These are phyloP conservation scores for Lactarius trivialis DNA, from an alignment of 768 basidiomycete species.

Conservation along the genomic window DNA sequence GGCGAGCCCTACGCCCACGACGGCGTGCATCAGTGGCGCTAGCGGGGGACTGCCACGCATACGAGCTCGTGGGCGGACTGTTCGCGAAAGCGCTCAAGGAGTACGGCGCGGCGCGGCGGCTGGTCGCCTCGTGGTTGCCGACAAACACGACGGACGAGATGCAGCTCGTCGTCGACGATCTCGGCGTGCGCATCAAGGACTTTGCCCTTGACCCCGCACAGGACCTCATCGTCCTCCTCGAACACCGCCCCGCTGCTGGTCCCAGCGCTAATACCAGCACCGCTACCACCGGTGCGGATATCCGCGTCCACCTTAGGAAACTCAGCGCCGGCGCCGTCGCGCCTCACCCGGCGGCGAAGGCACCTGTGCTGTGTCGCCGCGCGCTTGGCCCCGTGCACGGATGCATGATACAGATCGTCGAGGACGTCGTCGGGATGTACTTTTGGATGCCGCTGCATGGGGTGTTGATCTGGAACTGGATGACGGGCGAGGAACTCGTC, in stretches of 20 bases:
- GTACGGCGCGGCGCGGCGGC: slow-evolving; percentile 19
- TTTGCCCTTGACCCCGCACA: slow-evolving; percentile 64
- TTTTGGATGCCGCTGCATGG: slow-evolving; percentile 32
- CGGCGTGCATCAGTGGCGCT: slow-evolving; percentile 27
- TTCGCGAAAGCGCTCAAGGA: slow-evolving; percentile 33
- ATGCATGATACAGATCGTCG: slow-evolving; percentile 45
- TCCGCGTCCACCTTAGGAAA: slow-evolving; percentile 41
- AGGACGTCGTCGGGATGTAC: slow-evolving; percentile 48
- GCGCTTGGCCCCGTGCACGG: slow-evolving; percentile 26
- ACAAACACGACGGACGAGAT: slow-evolving; percentile 11
- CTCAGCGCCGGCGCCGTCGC: slow-evolving; percentile 32
- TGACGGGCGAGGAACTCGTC: slow-evolving; percentile 35
- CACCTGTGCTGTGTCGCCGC: slow-evolving; percentile 26
- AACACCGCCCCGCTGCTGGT: slow-evolving; percentile 1
- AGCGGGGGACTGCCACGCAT: slow-evolving; percentile 40
- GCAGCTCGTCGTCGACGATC: slow-evolving; percentile 29
- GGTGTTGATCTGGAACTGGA: slow-evolving; percentile 50
- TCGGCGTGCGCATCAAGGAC: slow-evolving; percentile 42
- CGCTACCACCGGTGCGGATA: not conserved
- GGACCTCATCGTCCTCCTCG: slow-evolving; percentile 47
- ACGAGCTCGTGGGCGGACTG: slow-evolving; percentile 55
- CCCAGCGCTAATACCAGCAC: not conserved
- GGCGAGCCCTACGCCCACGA: slow-evolving; percentile 32
- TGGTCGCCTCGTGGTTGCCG: slow-evolving; percentile 29
- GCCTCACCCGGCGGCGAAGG: slow-evolving; percentile 38